These are phyloP conservation scores for Russula foetens DNA, from an alignment of 768 basidiomycete species.

Conservation along the genomic window DNA sequence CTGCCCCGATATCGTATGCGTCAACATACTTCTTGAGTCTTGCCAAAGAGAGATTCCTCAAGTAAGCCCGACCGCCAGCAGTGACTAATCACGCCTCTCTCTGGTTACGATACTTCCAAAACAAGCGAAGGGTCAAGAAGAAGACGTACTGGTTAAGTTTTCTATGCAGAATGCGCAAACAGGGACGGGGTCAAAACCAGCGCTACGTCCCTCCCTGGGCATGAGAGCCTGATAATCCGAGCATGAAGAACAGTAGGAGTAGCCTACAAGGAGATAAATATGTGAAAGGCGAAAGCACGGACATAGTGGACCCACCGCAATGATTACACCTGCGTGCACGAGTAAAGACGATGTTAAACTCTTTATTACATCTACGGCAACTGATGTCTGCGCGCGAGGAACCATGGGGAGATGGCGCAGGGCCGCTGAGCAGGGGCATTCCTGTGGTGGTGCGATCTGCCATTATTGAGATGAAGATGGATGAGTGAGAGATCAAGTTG, in stretches of 20 bases:
- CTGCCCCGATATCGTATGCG: conserved; percentile 59
- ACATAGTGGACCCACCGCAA: conserved; percentile 41
- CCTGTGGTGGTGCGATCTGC: conserved; percentile 29
- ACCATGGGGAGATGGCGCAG: conserved; percentile 35
- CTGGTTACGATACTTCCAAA: not conserved
- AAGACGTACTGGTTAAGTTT: conserved; percentile 45
- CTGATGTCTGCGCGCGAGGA: conserved; percentile 28
- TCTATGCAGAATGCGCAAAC: conserved; percentile 77
- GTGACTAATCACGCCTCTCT: conserved; percentile 47
- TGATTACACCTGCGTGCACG: conserved; percentile 63
- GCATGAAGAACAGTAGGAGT: conserved; percentile 64
- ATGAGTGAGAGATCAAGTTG: not conserved
- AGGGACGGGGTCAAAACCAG: conserved; percentile 54
- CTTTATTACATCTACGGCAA: conserved; percentile 67
- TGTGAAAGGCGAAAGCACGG: not conserved
- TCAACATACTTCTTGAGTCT: conserved; percentile 62
- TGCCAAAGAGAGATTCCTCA: conserved; percentile 47
- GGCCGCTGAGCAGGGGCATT: conserved; percentile 65
- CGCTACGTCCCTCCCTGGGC: conserved; percentile 46
- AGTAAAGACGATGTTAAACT: conserved; percentile 60
- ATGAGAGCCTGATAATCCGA: conserved; percentile 71
- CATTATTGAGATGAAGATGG: not conserved
- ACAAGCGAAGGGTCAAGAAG: not conserved
- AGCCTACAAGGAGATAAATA: conserved; percentile 38
- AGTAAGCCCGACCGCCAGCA: conserved; percentile 48